Evolutionary conservation across 108 stramenopile genomes (phyloP).

Genomic region (Pseudonitzschia pungens): DNA sequence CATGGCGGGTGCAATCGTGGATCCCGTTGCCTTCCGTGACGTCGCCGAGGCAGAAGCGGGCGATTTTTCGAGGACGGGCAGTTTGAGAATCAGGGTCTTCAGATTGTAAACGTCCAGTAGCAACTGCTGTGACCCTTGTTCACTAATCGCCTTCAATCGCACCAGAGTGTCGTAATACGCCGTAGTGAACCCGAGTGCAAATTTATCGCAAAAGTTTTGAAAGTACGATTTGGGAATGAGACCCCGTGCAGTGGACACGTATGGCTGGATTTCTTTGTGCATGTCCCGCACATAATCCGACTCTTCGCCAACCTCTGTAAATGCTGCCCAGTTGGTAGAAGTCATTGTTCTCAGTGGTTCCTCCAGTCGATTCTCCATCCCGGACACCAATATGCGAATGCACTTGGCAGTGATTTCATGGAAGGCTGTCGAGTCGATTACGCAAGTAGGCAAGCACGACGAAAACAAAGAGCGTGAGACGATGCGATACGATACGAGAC

Average conservation of each 20-base stretch:
- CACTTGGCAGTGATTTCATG: conserved; percentile 91
- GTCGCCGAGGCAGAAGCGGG: conserved; percentile 17
- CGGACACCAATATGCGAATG: conserved; percentile 86
- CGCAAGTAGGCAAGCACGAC: no score
- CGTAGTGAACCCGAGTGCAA: conserved; percentile 80
- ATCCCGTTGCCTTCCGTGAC: conserved; percentile 41
- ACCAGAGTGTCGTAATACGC: conserved; percentile 72
- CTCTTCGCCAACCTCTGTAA: conserved; percentile 92
- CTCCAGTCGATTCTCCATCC: conserved; percentile 78
- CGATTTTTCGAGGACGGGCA: conserved; percentile 69
- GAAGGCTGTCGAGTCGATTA: conserved; percentile 63
- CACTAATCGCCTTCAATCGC: conserved; percentile 86
- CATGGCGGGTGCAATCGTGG: conserved; percentile 83
- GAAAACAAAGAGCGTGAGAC: not conserved
- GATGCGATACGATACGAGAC: not conserved
- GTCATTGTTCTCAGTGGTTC: conserved; percentile 73
- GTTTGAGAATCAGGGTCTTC: conserved; percentile 89
- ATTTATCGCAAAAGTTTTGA: conserved; percentile 95
- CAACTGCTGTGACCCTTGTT: conserved; percentile 94
- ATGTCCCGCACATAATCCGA: conserved; percentile 89
- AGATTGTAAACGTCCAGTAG: conserved; percentile 96
- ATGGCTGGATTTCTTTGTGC: conserved; percentile 75
- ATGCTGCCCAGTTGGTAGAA: conserved; percentile 78
- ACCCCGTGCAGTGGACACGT: conserved; percentile 64
- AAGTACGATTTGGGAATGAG: conserved; percentile 79